Evolutionary conservation across 805 yeast genomes (phyloP), one percentile per base, ranked within the genome.

Genomic region (Candida insectorum): DNA sequence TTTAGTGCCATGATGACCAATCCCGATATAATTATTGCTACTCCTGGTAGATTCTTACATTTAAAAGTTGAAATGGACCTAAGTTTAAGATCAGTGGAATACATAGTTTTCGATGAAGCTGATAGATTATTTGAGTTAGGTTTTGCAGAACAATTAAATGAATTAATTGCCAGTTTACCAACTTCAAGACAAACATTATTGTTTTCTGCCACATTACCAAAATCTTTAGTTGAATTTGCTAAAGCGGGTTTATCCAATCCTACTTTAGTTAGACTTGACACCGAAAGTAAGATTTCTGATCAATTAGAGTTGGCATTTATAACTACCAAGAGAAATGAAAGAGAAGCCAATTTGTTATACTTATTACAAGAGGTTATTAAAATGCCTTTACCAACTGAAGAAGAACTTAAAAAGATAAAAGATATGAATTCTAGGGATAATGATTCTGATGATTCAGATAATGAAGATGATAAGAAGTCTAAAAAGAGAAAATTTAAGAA

Each of bases 41-140:
- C 98, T 0, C 99, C 99, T 0, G 99, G 99, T 58, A 75, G 99
- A 60, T 93, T 93, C 51, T 62, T 91, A 61, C 99, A 93, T 73
- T 73, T 93, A 54, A 86, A 91, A 57, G 89, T 91, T 17, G 99
- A 93, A 64, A 93, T 93, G 99, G 76, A 76, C 40, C 66, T 93
- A 34, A 95, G 87, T 52, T 70, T 93, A 58, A 77, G 75, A 44
- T 73, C 86, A 2, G 77, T 93, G 12, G 96, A 93, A 56, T 91
- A 85, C 52, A 83, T 89, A 27, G 95, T 89, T 1, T 91, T 91
- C 56, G 98, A 91, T 62, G 98, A 91, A 66, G 97, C 97, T 22
- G 98, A 91, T 69, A 75, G 97, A 56, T 73, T 91, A 51, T 91
- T 91, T 52, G 98, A 91, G 64, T 80, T 88, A 86, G 97, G 97